Percentiles rank a stretch among this genome's conserved stretches.
phyloP scores from a whole-genome alignment of 108 stramenopile species.

The Aureococcus anophagefferens region DNA sequence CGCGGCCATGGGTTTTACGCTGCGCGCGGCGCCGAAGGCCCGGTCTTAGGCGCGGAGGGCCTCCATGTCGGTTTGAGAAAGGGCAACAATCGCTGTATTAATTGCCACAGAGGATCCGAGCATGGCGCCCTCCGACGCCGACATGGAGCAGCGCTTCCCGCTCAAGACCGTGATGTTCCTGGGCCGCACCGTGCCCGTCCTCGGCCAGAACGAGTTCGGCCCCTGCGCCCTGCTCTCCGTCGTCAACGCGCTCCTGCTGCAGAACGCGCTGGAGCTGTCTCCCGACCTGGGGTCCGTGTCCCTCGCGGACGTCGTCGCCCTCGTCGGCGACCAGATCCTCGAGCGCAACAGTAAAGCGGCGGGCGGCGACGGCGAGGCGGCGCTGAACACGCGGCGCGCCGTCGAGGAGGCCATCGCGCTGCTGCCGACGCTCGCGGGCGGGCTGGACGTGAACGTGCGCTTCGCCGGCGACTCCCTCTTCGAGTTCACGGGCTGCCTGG shows the following conservation, averaged over 20 bases:
- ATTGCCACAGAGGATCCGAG: too few relatives aligned
- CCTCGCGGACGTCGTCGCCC: constrained; percentile 60
- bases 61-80: too few relatives aligned
- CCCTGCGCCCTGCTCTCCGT: constrained; percentile 93
- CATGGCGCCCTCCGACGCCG: too few relatives aligned
- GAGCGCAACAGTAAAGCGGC: not conserved
- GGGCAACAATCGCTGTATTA: too few relatives aligned
- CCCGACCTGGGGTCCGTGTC: constrained; percentile 46
- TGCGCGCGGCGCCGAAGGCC: too few relatives aligned
- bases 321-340: constrained; percentile 2
- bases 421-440: constrained; percentile 73
- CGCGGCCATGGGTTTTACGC: too few relatives aligned
- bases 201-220: not conserved
- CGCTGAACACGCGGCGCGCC: constrained; percentile 2
- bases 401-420: constrained; percentile 57
- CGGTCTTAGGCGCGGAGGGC: too few relatives aligned
- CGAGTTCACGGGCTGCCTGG: constrained; percentile 76
- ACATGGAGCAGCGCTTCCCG: not conserved
- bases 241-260: constrained; percentile 77
- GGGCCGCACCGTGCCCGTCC: not conserved
- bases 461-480: constrained; percentile 66
- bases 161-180: not conserved
- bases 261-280: constrained; percentile 55
- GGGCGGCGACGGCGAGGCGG: not conserved
- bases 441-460: constrained; percentile 94